phyloP scores from a whole-genome alignment of 805 yeast genomes.

The Ogataea paradorogensis region DNA sequence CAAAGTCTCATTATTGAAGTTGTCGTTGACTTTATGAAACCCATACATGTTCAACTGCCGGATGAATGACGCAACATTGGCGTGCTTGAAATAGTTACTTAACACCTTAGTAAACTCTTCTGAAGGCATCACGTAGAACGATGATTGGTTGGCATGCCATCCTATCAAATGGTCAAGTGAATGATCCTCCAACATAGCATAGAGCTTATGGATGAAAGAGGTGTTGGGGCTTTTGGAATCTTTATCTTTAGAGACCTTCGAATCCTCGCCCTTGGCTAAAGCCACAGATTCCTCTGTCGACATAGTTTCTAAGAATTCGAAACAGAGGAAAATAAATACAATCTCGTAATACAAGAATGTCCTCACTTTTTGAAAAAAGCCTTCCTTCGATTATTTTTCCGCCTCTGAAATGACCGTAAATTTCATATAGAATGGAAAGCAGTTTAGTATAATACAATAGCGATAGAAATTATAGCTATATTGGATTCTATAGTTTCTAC shows the following conservation, averaged over 20 bases:
- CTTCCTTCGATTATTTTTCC: not conserved
- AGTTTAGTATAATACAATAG: no score
- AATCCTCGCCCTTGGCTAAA: slow-evolving; percentile 10
- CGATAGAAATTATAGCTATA: not conserved
- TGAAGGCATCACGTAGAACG: slow-evolving; percentile 78
- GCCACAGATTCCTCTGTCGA: slow-evolving; percentile 12
- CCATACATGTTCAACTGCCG: slow-evolving; percentile 83
- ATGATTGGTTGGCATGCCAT: slow-evolving; percentile 68
- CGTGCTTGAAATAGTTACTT: slow-evolving; percentile 69
- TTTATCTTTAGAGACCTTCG: slow-evolving; percentile 1
- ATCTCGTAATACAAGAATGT: not conserved
- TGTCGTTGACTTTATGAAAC: slow-evolving; percentile 67
- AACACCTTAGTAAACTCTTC: slow-evolving; percentile 82
- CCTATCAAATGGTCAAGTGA: slow-evolving; percentile 72
- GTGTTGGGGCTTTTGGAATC: slow-evolving; percentile 30
- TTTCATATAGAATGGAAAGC: not conserved
- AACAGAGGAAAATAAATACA: not conserved
- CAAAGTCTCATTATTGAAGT: slow-evolving; percentile 30
- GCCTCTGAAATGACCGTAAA: not conserved
- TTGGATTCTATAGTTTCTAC: not conserved
- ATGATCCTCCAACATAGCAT: slow-evolving; percentile 84
- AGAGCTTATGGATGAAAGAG: slow-evolving; percentile 80
- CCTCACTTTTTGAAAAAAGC: not conserved
- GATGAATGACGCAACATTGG: slow-evolving; percentile 75
- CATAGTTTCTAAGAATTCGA: not conserved